Percentiles rank a stretch among this genome's conserved stretches.
phyloP scores from a whole-genome alignment of 441 rosid species.

The Dalechampia spathulata region DNA sequence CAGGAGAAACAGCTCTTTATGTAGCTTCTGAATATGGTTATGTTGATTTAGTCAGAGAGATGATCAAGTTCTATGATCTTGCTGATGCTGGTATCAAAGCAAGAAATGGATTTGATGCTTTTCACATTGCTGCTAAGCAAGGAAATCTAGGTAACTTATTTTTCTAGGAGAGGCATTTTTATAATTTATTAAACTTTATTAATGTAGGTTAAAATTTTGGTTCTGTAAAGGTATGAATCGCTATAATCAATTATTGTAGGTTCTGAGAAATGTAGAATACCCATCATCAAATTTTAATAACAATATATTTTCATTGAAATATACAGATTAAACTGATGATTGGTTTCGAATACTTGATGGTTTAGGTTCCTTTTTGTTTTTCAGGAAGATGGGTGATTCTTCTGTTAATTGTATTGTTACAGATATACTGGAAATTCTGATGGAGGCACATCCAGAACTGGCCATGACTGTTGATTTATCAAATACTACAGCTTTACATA shows the following conservation, averaged over 20 bases:
- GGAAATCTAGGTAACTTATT: constrained; percentile 55
- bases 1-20: constrained; percentile 86
- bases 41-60: constrained; percentile 60
- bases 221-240: too few relatives aligned
- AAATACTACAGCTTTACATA: constrained; percentile 77
- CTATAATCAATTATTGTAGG: too few relatives aligned
- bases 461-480: constrained; percentile 80
- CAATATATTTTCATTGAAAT: too few relatives aligned
- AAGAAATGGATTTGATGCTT: constrained; percentile 88
- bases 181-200: too few relatives aligned
- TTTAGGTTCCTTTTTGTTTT: not conserved
- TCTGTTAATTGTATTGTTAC: constrained; percentile 12
- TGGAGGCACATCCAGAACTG: constrained; percentile 73
- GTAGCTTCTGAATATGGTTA: constrained; percentile 79
- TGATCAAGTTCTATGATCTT: constrained; percentile 71
- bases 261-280: too few relatives aligned
- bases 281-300: too few relatives aligned
- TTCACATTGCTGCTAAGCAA: constrained; percentile 95
- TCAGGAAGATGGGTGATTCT: not conserved
- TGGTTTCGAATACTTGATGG: too few relatives aligned
- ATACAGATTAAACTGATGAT: too few relatives aligned
- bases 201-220: too few relatives aligned
- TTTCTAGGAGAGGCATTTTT: too few relatives aligned
- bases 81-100: constrained; percentile 73
- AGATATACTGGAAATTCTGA: constrained; percentile 56